These are phyloP conservation scores for Lindgomyces ingoldianus DNA, from an alignment of 495 filamentous ascomycete species.

Conservation along the genomic window DNA sequence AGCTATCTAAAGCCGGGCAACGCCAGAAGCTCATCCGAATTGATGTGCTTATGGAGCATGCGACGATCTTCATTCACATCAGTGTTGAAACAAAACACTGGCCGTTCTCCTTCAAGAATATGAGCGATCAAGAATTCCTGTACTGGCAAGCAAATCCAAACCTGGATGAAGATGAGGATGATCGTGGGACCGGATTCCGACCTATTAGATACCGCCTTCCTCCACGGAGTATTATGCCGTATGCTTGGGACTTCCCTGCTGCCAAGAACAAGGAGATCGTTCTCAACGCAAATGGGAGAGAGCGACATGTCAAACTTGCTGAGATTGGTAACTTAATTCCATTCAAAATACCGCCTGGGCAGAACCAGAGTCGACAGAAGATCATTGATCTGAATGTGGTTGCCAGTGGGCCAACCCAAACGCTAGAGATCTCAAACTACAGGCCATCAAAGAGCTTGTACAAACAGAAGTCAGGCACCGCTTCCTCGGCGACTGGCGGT, in stretches of 20 bases:
- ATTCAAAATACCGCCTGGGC: slow-evolving; percentile 71
- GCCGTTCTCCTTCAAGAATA: slow-evolving; percentile 98
- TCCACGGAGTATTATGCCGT: slow-evolving; percentile 96
- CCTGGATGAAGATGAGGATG: slow-evolving; percentile 79
- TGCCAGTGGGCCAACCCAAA: slow-evolving; percentile 93
- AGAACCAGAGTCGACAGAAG: slow-evolving; percentile 61
- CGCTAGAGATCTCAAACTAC: slow-evolving; percentile 91
- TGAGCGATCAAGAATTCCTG: slow-evolving; percentile 92
- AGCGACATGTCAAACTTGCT: slow-evolving; percentile 86
- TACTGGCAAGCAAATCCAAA: slow-evolving; percentile 86
- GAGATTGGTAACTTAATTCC: slow-evolving; percentile 95
- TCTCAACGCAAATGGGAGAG: slow-evolving; percentile 73
- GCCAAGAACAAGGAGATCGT: slow-evolving; percentile 94
- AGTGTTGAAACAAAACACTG: slow-evolving; percentile 89
- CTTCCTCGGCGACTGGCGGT: slow-evolving; percentile 62
- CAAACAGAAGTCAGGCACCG: slow-evolving; percentile 66
- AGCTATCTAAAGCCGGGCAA: slow-evolving; percentile 86
- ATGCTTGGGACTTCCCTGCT: slow-evolving; percentile 98
- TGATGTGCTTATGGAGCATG: slow-evolving; percentile 86
- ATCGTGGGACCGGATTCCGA: slow-evolving; percentile 76
- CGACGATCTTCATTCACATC: slow-evolving; percentile 90
- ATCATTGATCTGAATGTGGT: slow-evolving; percentile 95
- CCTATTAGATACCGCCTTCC: slow-evolving; percentile 92
- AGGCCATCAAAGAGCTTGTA: slow-evolving; percentile 92
- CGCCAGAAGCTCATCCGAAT: slow-evolving; percentile 84